Percentiles rank a stretch among this genome's conserved stretches.
These are phyloP conservation scores for Echites panduratus DNA, from an alignment of 257 asterid genomes.

Conservation along the genomic window DNA sequence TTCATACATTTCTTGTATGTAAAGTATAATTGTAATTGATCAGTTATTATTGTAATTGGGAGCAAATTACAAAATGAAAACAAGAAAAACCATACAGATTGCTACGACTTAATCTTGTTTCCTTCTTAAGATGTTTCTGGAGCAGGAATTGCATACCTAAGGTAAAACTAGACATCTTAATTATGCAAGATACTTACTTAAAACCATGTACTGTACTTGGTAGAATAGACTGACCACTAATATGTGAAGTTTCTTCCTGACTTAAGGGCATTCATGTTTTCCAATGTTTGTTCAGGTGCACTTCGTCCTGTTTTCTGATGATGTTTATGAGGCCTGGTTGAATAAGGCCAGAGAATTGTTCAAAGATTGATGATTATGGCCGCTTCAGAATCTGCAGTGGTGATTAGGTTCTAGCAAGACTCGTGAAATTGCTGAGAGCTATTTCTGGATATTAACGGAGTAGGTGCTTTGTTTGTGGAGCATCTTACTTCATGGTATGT, in stretches of 20 bases:
- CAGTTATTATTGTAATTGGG: too few relatives aligned
- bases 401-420: not conserved
- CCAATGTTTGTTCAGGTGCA: slow-evolving; percentile 54
- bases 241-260: not conserved
- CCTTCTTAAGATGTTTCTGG: not conserved
- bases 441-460: not conserved
- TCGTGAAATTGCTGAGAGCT: not conserved
- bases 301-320: slow-evolving; percentile 77
- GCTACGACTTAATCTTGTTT: not conserved
- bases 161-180: not conserved
- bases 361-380: slow-evolving; percentile 26
- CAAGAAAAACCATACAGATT: not conserved
- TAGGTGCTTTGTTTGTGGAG: too few relatives aligned
- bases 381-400: not conserved
- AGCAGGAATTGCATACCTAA: not conserved
- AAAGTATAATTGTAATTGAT: not conserved
- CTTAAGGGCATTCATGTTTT: not conserved
- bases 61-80: not conserved
- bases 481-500: too few relatives aligned
- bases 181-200: not conserved
- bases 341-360: slow-evolving; percentile 57
- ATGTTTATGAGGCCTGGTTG: slow-evolving; percentile 72
- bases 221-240: not conserved
- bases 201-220: not conserved
- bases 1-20: not conserved